Base-by-base conservation (phyloP, 257 asterid genomes). In the Plantago major region DNA sequence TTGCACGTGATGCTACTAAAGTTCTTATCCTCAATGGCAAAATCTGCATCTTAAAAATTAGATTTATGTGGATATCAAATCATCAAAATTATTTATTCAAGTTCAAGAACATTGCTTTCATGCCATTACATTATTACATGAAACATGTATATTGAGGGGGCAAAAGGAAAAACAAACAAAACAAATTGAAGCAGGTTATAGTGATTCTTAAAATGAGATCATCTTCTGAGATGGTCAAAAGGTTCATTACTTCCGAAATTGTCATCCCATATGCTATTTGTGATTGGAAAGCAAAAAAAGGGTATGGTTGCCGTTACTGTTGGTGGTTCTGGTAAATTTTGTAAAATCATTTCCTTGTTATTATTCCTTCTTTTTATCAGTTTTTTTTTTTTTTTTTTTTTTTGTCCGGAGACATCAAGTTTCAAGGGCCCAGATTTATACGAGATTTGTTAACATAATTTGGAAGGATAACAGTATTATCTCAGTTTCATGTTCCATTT, bases 181-280 rank as follows among this genome's bases (percentile, higher is more conserved):
- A 22, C 26, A 22, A 22, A 22, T 22, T 38, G 60, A 52, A 59
- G 17, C 26, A 26, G 58, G 54, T 19, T 11, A 30, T 16, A 61
- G 46, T 48, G 43, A 42, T 63, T 38, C 66, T 67, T 11, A 50
- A 22, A 53, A 28, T 28, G 51, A 46, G 56, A 61, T 61, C 28
- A 18, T 42, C 46, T 28, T 44, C 54, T 33, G 40, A 2, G 30
- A 40, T 33, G 13, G 43, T 30, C 4, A 18, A 60, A 58, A 55
- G 5, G 30, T 16, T 67, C 30, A 49, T 28, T 15, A 42, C 11
- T 67, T 38, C 49, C 11, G 11, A 40, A 64, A 62, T 53, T 57
- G 43, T 42, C 22, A 42, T 11, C 33, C 7, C 52, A 40, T 10
- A 42, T 37, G 54, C 44, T 45, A 66, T 38, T 11, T 6, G 12